Evolutionary conservation across 2,329 filamentous ascomycete genomes (phyloP).

Genomic region (Ophiocordyceps camponoti-saundersi): DNA sequence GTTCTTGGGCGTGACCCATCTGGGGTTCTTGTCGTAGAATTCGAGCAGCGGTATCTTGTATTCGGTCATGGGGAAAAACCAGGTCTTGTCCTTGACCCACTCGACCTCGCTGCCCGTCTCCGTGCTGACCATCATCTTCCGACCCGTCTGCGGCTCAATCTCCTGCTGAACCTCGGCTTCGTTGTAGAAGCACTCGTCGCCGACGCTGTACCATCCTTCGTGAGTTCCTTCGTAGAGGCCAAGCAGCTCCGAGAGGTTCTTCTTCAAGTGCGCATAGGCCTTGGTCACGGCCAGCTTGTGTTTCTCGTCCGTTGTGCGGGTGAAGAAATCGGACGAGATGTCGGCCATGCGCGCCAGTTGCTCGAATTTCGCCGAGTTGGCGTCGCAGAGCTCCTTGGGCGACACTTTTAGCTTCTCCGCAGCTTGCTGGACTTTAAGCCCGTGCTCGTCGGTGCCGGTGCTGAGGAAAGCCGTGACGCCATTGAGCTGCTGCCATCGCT

Average conservation of each 20-base stretch:
- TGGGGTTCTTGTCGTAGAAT: constrained; percentile 63
- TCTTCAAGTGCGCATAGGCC: constrained; percentile 67
- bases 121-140: constrained; percentile 63
- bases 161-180: constrained; percentile 55
- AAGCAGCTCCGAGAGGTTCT: constrained; percentile 35
- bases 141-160: constrained; percentile 64
- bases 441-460: constrained; percentile 94
- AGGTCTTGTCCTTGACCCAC: constrained; percentile 86
- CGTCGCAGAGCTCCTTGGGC: constrained; percentile 77
- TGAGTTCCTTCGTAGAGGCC: constrained; percentile 77
- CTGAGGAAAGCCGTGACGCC: constrained; percentile 56
- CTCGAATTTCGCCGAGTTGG: constrained; percentile 64
- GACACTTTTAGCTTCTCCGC: constrained; percentile 52
- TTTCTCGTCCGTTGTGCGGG: constrained; percentile 72
- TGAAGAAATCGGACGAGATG: constrained; percentile 70
- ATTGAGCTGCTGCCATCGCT: constrained; percentile 72
- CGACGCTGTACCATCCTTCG: constrained; percentile 91
- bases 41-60: constrained; percentile 63
- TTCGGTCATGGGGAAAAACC: constrained; percentile 80
- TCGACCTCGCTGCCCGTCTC: constrained; percentile 90
- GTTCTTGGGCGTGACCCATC: constrained; percentile 55
- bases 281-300: constrained; percentile 76
- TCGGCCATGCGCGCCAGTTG: constrained; percentile 53
- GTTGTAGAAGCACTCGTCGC: constrained; percentile 93
- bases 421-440: constrained; percentile 89